Conservation (phyloP, 352 stramenopile genomes). For the Phytophthora pluvialis region DNA sequence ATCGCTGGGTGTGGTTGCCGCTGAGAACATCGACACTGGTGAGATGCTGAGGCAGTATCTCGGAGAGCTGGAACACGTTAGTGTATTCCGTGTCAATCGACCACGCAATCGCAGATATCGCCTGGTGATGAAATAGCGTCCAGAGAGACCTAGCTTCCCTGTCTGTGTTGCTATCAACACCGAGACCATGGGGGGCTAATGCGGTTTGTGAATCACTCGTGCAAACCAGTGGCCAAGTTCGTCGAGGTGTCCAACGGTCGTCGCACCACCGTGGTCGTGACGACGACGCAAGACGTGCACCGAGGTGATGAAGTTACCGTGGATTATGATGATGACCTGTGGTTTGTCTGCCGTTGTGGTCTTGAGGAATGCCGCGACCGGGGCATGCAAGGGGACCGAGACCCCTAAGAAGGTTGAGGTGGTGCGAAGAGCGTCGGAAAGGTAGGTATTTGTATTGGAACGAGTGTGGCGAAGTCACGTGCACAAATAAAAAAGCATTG, state of each 20-base stretch:
- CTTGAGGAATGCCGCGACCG: neutral
- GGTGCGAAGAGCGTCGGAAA: no score
- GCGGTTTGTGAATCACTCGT: slow-evolving; percentile 10
- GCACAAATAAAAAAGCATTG: no score
- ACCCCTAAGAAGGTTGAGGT: slow-evolving; percentile 6
- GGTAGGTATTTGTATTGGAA: no score
- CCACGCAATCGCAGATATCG: neutral
- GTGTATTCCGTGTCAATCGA: neutral
- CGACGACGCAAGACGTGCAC: neutral
- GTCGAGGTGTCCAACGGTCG: slow-evolving; percentile 14
- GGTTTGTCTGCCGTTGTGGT: slow-evolving; percentile 11
- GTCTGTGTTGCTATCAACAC: slow-evolving; percentile 7
- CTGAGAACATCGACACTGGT: no score
- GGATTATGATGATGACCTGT: slow-evolving; percentile 13
- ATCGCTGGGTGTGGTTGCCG: no score
- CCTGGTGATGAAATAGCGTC: neutral
- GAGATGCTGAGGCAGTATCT: slow-evolving; percentile 9
- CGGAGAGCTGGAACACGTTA: slow-evolving; percentile 13
- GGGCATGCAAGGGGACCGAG: slow-evolving; percentile 6
- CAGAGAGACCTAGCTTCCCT: neutral
- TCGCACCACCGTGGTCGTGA: slow-evolving; percentile 6
- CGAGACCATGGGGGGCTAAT: slow-evolving; percentile 4
- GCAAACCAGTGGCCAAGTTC: slow-evolving; percentile 4
- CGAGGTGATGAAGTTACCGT: slow-evolving; percentile 10
- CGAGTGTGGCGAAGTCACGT: no score